Base-by-base conservation (phyloP, 257 asterid genomes). In the Primulina huaijiensis region DNA sequence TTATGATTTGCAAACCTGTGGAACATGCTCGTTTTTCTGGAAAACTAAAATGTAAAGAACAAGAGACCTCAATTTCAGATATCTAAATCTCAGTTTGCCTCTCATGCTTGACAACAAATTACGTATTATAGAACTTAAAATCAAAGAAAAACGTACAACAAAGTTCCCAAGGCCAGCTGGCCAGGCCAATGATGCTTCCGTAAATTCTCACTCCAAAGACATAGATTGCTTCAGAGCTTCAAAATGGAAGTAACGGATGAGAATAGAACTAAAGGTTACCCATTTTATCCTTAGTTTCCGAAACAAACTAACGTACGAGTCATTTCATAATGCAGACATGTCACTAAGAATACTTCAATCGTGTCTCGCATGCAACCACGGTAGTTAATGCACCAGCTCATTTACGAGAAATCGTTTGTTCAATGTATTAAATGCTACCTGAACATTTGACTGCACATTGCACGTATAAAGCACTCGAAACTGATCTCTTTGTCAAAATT, bases 241-340 rank as follows among this genome's bases (percentile, higher is more conserved):
- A 40, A 17, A 56, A 27, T 57, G 72, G 62, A 43, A 61, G 40
- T 68, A 64, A 57, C 40, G 61, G 16, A 52, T 6, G 31, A 78
- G 20, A 71, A 75, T 29, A 46, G 33, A 19, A 25, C 4, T 40
- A 46, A 8, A 38, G 58, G 33, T 31, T 62, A 31, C 43, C 34
- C 61, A 46, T 74, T 60, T 34, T 27, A 69, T 17, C 40, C 74
- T 46, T 60, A 65, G 37, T 69, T 46, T 72, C 56, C 64, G 20
- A 11, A 53, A 66, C 29, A 62, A 59, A 74, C 60, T 7, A 71
- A 74, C 65, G 56, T 43, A 25, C 38, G 27, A 69, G 27, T 69
- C 67, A 38, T 37, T 56, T 37, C 56, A 35, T 9, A n/a, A 25
- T 2, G 34, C 40, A 21, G 50, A 35, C 61, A 16, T 29, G 23